Base-by-base conservation (phyloP, 768 basidiomycete genomes). In the Nidularia pulvinata region DNA sequence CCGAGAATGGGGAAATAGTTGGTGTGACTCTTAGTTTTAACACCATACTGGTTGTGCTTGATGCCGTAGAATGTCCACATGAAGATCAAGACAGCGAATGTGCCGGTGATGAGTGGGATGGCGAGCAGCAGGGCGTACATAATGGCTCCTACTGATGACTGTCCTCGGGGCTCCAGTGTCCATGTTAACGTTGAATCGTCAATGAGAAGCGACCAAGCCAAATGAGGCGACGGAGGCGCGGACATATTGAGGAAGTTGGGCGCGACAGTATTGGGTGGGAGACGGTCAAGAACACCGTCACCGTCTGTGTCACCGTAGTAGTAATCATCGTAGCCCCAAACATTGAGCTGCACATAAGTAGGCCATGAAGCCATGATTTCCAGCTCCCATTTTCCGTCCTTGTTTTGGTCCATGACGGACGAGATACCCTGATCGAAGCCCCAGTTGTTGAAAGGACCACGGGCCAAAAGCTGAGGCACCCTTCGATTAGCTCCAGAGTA, bases 61-160 rank as follows among this genome's bases (percentile, higher is more conserved):
- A 97, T 96, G 33, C 93, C 93, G 63, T 97, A 97, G 82, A 97
- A 97, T 5, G 89, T 86, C 86, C 91, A 94, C 85, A 94, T 91
- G 83, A 97, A 97, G 69, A 94, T 66, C 49, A 86, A 64, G 46
- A 93, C 92, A 13, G 95, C 93, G 48, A 92, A 76, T 11, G 83
- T 80, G 55, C 85, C 95, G 16, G 94, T 95, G 68, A 96, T 81
- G 57, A 94, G 71, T 5, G 95, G 95, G 55, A 96, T 91, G 42
- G 84, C 60, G 33, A 89, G 76, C 45, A 96, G 78, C 39, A 96
- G 82, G 1, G 85, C 93, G 63, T 88, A 97, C 83, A 95, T 93
- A 73, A 90, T 85, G 33, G 88, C 91, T 32, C 89, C 93, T 22
- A 96, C 82, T 14, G 80, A 77, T 7, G 91, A 81, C 61, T 93